phyloP scores from a whole-genome alignment of 257 asterid species.

The Echium plantagineum region DNA sequence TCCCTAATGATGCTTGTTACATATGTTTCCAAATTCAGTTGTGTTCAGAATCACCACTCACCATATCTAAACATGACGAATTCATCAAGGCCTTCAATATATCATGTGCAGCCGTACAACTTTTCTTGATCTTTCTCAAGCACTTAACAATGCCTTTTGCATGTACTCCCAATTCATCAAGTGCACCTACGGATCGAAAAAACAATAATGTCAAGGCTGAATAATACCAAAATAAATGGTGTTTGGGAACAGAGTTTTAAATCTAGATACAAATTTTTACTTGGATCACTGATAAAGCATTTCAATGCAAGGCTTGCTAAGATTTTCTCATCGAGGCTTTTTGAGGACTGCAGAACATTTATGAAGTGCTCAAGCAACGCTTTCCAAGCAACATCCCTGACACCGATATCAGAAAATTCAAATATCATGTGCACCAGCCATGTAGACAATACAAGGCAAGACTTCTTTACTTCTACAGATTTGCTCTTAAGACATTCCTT shows the following conservation, averaged over 20 bases:
- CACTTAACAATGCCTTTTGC: slow-evolving; percentile 53
- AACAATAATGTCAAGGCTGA: neutral
- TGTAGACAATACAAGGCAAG: slow-evolving; percentile 51
- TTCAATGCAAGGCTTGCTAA: slow-evolving; percentile 63
- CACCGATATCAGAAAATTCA: slow-evolving; percentile 54
- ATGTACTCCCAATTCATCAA: slow-evolving; percentile 38
- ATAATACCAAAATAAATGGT: too few relatives aligned
- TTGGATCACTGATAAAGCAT: slow-evolving; percentile 52
- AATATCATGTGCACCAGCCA: slow-evolving; percentile 76
- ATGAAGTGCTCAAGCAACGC: slow-evolving; percentile 62
- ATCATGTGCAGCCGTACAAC: slow-evolving; percentile 39
- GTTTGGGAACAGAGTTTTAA: neutral
- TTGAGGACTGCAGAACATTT: slow-evolving; percentile 59
- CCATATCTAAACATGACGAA: slow-evolving; percentile 54
- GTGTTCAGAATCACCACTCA: slow-evolving; percentile 21
- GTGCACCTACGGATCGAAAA: slow-evolving; percentile 29
- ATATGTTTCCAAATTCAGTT: too few relatives aligned
- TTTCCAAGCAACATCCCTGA: slow-evolving; percentile 52
- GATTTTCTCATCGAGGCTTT: slow-evolving; percentile 64
- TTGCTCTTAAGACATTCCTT: slow-evolving; percentile 62
- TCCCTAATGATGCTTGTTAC: neutral
- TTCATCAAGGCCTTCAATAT: slow-evolving; percentile 62
- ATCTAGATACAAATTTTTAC: slow-evolving; percentile 16
- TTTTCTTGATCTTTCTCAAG: slow-evolving; percentile 54
- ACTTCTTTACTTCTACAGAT: slow-evolving; percentile 58